A percentile compares a stretch with the other conserved stretches of the same genome.
phyloP scores from a whole-genome alignment of 495 filamentous ascomycete genomes.

The Trichoderma orchidacearum region DNA sequence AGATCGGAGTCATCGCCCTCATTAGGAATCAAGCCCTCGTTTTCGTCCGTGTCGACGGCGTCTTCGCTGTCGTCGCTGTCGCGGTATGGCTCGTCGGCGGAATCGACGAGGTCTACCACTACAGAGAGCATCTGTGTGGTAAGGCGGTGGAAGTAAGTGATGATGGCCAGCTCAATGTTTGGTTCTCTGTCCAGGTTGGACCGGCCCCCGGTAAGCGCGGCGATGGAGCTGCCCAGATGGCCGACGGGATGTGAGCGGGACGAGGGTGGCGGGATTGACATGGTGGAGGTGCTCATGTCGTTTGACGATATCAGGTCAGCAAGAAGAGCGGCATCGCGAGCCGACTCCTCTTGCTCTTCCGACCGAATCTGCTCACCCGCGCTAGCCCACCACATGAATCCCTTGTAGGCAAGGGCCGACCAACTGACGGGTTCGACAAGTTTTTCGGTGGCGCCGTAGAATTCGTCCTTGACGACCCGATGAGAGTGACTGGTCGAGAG shows the following conservation, averaged over 20 bases:
- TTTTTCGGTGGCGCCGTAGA: conserved; percentile 30
- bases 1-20: conserved; percentile 18
- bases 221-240: conserved; percentile 18
- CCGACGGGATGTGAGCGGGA: conserved; percentile 12
- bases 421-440: conserved; percentile 74
- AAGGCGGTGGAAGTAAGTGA: conserved; percentile 84
- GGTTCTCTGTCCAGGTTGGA: conserved; percentile 18
- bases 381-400: conserved; percentile 98
- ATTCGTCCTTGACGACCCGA: conserved; percentile 13
- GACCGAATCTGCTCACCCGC: conserved; percentile 69
- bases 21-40: conserved; percentile 8
- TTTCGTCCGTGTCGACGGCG: conserved; percentile 15
- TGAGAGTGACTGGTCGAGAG: conserved; percentile 11
- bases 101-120: conserved; percentile 55
- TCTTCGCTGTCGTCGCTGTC: conserved; percentile 28
- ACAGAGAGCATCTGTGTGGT: conserved; percentile 59
- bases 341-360: conserved; percentile 31
- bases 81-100: conserved; percentile 36
- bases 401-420: conserved; percentile 76
- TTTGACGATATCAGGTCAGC: conserved; percentile 24
- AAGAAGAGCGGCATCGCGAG: conserved; percentile 32
- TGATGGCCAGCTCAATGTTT: conserved; percentile 54
- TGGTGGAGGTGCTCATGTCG: conserved; percentile 2
- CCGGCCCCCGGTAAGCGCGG: conserved; percentile 18
- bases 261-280: conserved; percentile 14